phyloP scores from a whole-genome alignment of 2,329 filamentous ascomycete genomes.

The Venturia carpophila region DNA sequence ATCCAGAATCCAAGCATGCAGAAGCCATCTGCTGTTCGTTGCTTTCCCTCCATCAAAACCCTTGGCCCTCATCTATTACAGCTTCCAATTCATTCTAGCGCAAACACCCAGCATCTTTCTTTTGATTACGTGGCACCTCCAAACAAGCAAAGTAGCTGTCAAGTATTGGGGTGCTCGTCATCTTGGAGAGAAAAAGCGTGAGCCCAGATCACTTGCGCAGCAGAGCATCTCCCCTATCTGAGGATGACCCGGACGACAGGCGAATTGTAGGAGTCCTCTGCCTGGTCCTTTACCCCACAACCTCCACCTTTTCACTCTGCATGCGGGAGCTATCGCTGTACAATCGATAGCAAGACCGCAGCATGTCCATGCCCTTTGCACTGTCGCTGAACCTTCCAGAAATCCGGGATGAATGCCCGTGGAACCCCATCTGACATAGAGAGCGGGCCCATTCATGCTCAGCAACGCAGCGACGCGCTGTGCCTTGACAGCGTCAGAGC shows the following conservation, averaged over 20 bases:
- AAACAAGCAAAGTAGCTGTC: not conserved
- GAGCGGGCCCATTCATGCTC: not conserved
- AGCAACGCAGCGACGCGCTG: not conserved
- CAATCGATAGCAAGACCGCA: not conserved
- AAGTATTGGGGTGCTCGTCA: not conserved
- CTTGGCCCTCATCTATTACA: not conserved
- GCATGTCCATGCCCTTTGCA: not conserved
- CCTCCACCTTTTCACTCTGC: not conserved
- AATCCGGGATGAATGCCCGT: no score
- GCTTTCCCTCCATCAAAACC: not conserved
- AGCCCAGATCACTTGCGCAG: not conserved
- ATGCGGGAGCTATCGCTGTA: not conserved
- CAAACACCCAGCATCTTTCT: not conserved
- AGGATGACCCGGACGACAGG: not conserved
- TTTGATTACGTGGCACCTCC: not conserved
- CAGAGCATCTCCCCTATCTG: not conserved
- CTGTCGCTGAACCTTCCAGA: not conserved
- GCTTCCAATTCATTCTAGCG: slow-evolving; percentile 1
- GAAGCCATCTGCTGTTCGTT: not conserved
- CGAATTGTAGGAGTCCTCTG: not conserved
- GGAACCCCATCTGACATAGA: no score
- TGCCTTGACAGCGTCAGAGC: not conserved
- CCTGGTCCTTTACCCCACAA: not conserved
- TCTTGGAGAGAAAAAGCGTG: not conserved
- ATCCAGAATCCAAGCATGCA: no score